phyloP scores from a whole-genome alignment of 331 rosid species.

The Telfairia occidentalis region DNA sequence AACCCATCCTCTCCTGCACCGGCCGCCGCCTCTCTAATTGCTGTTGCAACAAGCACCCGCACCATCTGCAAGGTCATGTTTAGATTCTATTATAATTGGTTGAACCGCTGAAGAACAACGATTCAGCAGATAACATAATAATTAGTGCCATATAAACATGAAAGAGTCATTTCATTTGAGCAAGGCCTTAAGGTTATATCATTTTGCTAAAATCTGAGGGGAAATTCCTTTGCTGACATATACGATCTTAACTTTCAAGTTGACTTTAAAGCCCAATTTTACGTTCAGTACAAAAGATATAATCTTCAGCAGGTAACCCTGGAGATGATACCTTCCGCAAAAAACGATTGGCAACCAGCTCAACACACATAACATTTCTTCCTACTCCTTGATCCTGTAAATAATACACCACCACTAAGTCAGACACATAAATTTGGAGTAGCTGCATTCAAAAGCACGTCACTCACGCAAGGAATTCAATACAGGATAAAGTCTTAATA shows the following conservation, averaged over 20 bases:
- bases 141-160: neutral
- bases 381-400: constrained; percentile 51
- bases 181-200: neutral
- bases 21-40: constrained; percentile 89
- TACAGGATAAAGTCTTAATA: too few species aligned
- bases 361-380: constrained; percentile 68
- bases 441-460: neutral
- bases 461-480: neutral
- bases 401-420: neutral
- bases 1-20: constrained; percentile 81
- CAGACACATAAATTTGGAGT: neutral
- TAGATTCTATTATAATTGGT: neutral
- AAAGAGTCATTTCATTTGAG: neutral
- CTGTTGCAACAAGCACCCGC: constrained; percentile 84
- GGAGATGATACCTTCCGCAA: constrained; percentile 55
- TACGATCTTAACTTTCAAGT: neutral
- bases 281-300: neutral
- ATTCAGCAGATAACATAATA: neutral
- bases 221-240: neutral
- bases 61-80: constrained; percentile 52
- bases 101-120: neutral
- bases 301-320: neutral
- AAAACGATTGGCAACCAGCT: constrained; percentile 92
- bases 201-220: neutral
- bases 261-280: neutral